Conservation (phyloP, 768 basidiomycete genomes). For the Russula brevipes region DNA sequence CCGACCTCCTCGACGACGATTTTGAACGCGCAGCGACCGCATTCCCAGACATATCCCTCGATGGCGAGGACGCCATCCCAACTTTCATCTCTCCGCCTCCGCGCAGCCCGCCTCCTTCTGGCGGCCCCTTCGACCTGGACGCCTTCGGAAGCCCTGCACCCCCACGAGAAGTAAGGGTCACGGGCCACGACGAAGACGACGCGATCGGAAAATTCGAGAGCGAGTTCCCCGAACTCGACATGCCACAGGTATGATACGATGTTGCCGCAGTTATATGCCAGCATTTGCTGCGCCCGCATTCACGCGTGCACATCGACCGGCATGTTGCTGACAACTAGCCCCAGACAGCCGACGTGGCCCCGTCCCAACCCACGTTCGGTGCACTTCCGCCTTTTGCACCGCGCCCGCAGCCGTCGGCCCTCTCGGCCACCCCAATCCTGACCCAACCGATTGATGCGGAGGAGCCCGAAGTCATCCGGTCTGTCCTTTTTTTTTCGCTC, state of each 20-base stretch:
- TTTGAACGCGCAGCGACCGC: slow-evolving; percentile 76
- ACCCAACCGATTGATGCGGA: slow-evolving; percentile 65
- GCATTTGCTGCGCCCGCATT: neutral
- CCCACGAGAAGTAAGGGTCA: slow-evolving; percentile 63
- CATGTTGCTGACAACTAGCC: slow-evolving; percentile 22
- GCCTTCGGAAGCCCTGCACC: slow-evolving; percentile 51
- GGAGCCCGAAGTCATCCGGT: slow-evolving; percentile 86
- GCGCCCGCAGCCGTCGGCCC: slow-evolving; percentile 65
- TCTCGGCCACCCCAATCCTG: slow-evolving; percentile 69
- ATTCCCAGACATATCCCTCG: slow-evolving; percentile 81
- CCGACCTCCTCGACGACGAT: slow-evolving; percentile 47
- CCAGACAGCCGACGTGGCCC: slow-evolving; percentile 19
- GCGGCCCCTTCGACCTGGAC: slow-evolving; percentile 56
- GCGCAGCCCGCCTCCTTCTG: slow-evolving; percentile 20
- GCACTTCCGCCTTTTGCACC: slow-evolving; percentile 62
- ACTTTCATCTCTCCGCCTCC: slow-evolving; percentile 34
- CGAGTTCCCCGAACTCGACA: slow-evolving; percentile 78
- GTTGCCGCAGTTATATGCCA: neutral
- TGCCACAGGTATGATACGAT: slow-evolving; percentile 35
- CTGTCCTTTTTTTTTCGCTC: slow-evolving; percentile 7
- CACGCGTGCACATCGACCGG: neutral
- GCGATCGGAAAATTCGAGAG: slow-evolving; percentile 74
- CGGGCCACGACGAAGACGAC: slow-evolving; percentile 63
- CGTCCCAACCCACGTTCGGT: slow-evolving; percentile 41
- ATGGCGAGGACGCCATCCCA: slow-evolving; percentile 56